phyloP scores from a whole-genome alignment of 2,329 filamentous ascomycete species.

The Epichloe bromicola region DNA sequence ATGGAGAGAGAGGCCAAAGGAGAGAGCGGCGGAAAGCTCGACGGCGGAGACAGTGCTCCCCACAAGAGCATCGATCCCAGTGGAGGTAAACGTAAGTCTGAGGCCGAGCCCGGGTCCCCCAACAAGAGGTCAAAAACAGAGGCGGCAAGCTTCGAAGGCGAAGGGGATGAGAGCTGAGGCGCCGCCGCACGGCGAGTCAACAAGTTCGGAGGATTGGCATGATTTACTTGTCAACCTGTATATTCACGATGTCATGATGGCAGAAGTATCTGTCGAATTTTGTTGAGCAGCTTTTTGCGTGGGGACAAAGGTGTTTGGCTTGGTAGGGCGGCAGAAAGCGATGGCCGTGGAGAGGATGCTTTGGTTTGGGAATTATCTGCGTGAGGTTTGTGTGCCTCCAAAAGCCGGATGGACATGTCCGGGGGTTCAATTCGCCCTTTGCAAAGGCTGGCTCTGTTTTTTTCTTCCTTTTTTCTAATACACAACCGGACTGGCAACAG shows the following conservation, averaged over 20 bases:
- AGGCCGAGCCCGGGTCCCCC: slow-evolving; percentile 31
- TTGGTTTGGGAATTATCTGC: background rate
- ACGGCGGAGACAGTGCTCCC: slow-evolving; percentile 12
- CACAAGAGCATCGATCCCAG: slow-evolving; percentile 17
- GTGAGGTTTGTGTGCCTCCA: background rate
- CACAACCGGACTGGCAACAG: slow-evolving; percentile 27
- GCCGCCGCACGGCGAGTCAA: background rate
- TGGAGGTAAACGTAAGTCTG: slow-evolving; percentile 49
- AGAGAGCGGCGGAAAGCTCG: slow-evolving; percentile 20
- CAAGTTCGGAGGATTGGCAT: background rate
- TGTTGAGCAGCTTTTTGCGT: slow-evolving; percentile 8
- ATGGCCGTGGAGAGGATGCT: background rate
- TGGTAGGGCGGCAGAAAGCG: slow-evolving; percentile 1
- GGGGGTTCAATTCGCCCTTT: background rate
- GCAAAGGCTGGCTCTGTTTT: slow-evolving; percentile 9
- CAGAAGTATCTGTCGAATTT: slow-evolving; percentile 10
- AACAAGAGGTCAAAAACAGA: slow-evolving; percentile 48
- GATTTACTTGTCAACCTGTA: slow-evolving; percentile 8
- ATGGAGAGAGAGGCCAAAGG: slow-evolving; percentile 57
- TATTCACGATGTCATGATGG: slow-evolving; percentile 25
- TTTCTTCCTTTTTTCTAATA: slow-evolving; percentile 19
- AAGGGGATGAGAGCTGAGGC: slow-evolving; percentile 16
- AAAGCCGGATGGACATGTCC: background rate
- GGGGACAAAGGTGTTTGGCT: slow-evolving; percentile 5
- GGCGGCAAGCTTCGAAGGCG: slow-evolving; percentile 20